A percentile compares a stretch with the other conserved stretches of the same genome.
Evolutionary conservation across 306 rosid genomes (phyloP).

Genomic region (Purshia tridentata): DNA sequence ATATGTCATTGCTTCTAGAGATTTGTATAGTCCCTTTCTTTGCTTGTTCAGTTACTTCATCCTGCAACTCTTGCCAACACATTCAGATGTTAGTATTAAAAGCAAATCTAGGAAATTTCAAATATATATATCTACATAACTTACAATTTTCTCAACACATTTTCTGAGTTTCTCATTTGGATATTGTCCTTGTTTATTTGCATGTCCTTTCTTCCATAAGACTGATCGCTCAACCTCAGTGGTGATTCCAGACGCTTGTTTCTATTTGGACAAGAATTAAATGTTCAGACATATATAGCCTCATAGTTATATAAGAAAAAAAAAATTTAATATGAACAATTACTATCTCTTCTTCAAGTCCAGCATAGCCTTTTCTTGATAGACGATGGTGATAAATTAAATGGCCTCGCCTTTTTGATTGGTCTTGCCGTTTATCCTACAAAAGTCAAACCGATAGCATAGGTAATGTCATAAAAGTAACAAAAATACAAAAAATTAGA

Average conservation of each 20-base stretch:
- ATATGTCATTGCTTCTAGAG: not conserved
- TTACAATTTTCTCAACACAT: not conserved
- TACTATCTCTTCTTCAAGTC: not conserved
- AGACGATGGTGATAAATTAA: not conserved
- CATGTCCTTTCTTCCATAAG: not conserved
- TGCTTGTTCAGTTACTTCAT: not conserved
- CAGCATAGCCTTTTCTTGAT: not conserved
- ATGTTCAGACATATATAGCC: no score
- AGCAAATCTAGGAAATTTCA: no score
- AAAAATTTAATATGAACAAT: no score
- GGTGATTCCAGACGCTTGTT: not conserved
- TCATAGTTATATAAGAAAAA: no score
- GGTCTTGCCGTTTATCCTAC: not conserved
- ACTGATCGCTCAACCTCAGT: not conserved
- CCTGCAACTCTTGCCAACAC: not conserved
- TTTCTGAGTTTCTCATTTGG: not conserved
- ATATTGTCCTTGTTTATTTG: not conserved
- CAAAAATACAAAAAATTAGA: no score
- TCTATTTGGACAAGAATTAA: not conserved
- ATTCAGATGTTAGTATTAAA: no score
- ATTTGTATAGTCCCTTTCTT: not conserved
- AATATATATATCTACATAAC: no score
- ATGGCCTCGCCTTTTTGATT: not conserved
- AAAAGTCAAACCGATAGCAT: no score
- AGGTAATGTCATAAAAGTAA: no score